Conservation (phyloP, 2,329 filamentous ascomycete species). For the Raffaelea albimanens region DNA sequence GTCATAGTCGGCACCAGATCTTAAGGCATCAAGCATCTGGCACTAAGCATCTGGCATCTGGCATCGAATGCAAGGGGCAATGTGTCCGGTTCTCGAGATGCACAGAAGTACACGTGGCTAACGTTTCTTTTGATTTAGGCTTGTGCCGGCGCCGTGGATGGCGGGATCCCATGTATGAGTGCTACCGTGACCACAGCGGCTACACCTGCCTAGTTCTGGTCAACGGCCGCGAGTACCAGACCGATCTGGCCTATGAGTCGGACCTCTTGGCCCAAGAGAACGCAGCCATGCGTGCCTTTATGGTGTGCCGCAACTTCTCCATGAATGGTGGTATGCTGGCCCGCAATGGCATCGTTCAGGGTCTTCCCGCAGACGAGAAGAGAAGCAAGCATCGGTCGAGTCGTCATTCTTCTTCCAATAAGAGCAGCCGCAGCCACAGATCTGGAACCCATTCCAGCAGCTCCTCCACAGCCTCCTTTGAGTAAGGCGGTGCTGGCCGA, state of each 20-base stretch:
- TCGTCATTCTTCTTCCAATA: slow-evolving; percentile 32
- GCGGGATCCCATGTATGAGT: slow-evolving; percentile 83
- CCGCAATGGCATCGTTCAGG: slow-evolving; percentile 59
- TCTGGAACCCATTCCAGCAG: slow-evolving; percentile 53
- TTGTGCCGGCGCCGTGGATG: slow-evolving; percentile 91
- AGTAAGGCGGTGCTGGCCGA: slow-evolving; percentile 28
- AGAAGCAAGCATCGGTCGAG: slow-evolving; percentile 37
- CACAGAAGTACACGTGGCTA: slow-evolving; percentile 7
- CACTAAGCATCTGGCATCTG: slow-evolving; percentile 12
- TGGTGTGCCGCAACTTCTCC: slow-evolving; percentile 96
- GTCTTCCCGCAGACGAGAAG: slow-evolving; percentile 47
- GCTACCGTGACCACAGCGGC: slow-evolving; percentile 62
- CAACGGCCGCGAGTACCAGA: slow-evolving; percentile 94
- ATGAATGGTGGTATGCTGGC: slow-evolving; percentile 89
- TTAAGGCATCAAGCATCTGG: too few relatives aligned
- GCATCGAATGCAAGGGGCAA: slow-evolving; percentile 2
- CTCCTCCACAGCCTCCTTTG: slow-evolving; percentile 51
- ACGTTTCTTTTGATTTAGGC: slow-evolving; percentile 41
- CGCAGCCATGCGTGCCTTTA: slow-evolving; percentile 90
- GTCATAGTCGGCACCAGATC: too few relatives aligned
- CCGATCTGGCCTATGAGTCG: slow-evolving; percentile 74
- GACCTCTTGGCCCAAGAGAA: slow-evolving; percentile 82
- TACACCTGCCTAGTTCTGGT: slow-evolving; percentile 88
- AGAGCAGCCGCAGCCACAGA: slow-evolving; percentile 35
- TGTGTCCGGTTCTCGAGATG: slow-evolving; percentile 9